Percentiles rank a stretch among this genome's conserved stretches.
phyloP scores from a whole-genome alignment of 768 basidiomycete species.

The Kwoniella europaea region DNA sequence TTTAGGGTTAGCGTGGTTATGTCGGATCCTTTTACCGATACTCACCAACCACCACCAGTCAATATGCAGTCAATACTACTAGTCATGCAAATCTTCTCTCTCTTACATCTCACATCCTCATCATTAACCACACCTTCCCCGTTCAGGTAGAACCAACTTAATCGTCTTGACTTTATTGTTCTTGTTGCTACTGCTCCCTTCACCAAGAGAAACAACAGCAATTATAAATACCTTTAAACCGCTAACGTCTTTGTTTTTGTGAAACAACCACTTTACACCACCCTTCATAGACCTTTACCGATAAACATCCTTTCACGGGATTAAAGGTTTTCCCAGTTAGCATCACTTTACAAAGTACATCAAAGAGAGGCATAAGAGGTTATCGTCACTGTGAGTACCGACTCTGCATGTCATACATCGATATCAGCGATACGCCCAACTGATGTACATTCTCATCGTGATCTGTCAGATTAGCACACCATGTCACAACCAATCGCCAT shows the following conservation, averaged over 20 bases:
- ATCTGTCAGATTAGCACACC: constrained; percentile 1
- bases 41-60: not conserved
- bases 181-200: too few species aligned
- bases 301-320: not conserved
- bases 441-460: not conserved
- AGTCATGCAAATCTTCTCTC: too few species aligned
- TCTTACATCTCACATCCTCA: too few species aligned
- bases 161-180: too few species aligned
- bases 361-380: too few species aligned
- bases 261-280: not conserved
- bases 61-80: too few species aligned
- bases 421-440: too few species aligned
- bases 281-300: not conserved
- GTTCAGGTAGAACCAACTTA: too few species aligned
- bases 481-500: constrained; percentile 30
- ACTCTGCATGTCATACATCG: too few species aligned
- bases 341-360: too few species aligned
- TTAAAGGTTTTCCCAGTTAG: not conserved
- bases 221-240: not conserved
- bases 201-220: not conserved
- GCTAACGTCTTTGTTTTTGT: not conserved
- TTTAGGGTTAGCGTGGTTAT: not conserved
- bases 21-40: not conserved
- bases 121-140: too few species aligned
- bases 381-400: too few species aligned